Evolutionary conservation across 352 stramenopile species (phyloP).

Genomic region (Bremia lactucae): DNA sequence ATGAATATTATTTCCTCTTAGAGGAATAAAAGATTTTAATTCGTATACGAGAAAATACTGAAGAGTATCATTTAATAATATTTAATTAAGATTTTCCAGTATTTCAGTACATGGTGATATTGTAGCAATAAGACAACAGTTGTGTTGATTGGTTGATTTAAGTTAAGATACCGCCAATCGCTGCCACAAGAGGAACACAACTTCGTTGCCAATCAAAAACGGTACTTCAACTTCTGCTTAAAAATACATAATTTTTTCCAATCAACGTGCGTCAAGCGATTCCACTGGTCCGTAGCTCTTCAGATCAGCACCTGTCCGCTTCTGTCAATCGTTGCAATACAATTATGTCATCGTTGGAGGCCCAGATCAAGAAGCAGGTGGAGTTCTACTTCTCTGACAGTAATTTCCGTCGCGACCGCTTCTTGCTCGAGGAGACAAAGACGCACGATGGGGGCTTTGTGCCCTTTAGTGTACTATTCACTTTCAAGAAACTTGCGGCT

Average conservation of each 20-base stretch:
- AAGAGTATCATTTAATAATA: too few species aligned
- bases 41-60: too few species aligned
- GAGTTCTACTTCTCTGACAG: slow-evolving; percentile 91
- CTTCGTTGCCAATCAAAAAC: slow-evolving; percentile 1
- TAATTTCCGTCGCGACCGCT: slow-evolving; percentile 88
- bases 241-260: slow-evolving; percentile 1
- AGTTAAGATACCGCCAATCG: too few species aligned
- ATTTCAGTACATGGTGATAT: too few species aligned
- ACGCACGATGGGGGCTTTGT: slow-evolving; percentile 78
- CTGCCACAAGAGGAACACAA: not conserved
- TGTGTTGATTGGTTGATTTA: too few species aligned
- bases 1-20: too few species aligned
- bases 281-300: slow-evolving; percentile 11
- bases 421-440: slow-evolving; percentile 79
- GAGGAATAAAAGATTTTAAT: too few species aligned
- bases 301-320: slow-evolving; percentile 10
- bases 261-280: slow-evolving; percentile 1
- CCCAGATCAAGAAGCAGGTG: slow-evolving; percentile 84
- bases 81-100: too few species aligned
- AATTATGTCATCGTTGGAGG: slow-evolving; percentile 46
- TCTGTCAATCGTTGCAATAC: slow-evolving; percentile 1
- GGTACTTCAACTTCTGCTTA: slow-evolving; percentile 3
- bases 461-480: slow-evolving; percentile 80
- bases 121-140: too few species aligned
- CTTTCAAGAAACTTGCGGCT: slow-evolving; percentile 87